Evolutionary conservation across 139 green algal species (phyloP).

Genomic region (Picochlorum sp.): DNA sequence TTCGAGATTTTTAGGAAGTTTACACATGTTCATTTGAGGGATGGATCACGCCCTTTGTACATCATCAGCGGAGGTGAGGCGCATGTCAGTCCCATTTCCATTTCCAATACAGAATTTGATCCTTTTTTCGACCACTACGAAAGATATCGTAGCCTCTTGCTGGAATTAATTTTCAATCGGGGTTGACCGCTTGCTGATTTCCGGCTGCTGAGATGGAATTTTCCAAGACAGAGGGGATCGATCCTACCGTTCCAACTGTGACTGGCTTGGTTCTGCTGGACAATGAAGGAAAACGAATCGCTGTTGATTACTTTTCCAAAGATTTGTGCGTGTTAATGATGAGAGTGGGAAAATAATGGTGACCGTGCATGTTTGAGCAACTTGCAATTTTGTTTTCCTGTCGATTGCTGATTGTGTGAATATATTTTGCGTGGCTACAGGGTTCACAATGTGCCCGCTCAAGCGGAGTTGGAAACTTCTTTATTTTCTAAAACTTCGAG

Average conservation of each 20-base stretch:
- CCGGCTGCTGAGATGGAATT: no score
- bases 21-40: no score
- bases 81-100: no score
- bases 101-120: no score
- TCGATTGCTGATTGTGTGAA: neutral
- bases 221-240: conserved; percentile 10
- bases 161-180: no score
- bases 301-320: conserved; percentile 90
- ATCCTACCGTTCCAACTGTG: conserved; percentile 63
- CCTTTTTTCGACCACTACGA: no score
- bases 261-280: conserved; percentile 92
- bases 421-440: neutral
- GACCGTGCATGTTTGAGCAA: neutral
- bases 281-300: conserved; percentile 91
- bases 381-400: neutral
- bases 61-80: no score
- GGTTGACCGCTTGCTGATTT: no score
- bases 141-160: no score
- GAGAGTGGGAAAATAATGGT: no score
- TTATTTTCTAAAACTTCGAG: conserved; percentile 85
- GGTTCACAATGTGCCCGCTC: conserved; percentile 12
- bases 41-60: no score
- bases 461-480: conserved; percentile 88
- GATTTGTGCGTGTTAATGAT: conserved; percentile 67
- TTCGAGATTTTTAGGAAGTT: no score